These are phyloP conservation scores for Jaenimonas drosophilae DNA, from an alignment of 208 protist species.

Conservation along the genomic window DNA sequence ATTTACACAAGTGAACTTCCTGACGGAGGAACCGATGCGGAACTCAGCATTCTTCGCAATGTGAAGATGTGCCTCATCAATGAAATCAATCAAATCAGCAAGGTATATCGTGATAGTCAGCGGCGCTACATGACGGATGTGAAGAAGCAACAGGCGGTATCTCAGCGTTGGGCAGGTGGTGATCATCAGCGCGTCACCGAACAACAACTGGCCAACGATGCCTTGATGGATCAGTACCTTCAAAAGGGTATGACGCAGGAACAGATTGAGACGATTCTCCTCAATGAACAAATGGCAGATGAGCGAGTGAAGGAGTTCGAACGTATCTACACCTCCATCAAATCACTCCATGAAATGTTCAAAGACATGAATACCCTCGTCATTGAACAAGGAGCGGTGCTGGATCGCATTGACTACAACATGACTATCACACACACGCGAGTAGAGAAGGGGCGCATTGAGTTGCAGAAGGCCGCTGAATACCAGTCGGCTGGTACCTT, in stretches of 20 bases:
- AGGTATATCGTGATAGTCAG: constrained; percentile 84
- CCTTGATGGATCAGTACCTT: constrained; percentile 84
- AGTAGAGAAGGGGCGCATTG: constrained; percentile 62
- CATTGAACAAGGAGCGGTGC: constrained; percentile 91
- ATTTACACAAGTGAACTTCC: constrained; percentile 67
- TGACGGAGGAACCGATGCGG: constrained; percentile 76
- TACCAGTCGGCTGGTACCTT: constrained; percentile 85
- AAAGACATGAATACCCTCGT: constrained; percentile 89
- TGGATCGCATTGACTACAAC: constrained; percentile 95
- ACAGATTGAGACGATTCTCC: constrained; percentile 88
- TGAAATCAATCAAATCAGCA: constrained; percentile 79
- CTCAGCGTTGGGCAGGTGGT: constrained; percentile 73
- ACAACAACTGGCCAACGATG: constrained; percentile 80
- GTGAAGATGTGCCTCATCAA: constrained; percentile 90
- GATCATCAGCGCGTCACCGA: constrained; percentile 74
- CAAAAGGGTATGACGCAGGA: constrained; percentile 89
- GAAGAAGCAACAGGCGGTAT: constrained; percentile 85
- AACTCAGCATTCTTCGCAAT: constrained; percentile 85
- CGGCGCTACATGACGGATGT: constrained; percentile 88
- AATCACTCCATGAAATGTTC: constrained; percentile 92
- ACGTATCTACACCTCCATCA: constrained; percentile 89
- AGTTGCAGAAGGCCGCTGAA: constrained; percentile 85
- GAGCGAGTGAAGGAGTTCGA: constrained; percentile 91
- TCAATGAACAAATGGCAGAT: constrained; percentile 86
- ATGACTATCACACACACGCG: constrained; percentile 86